These are phyloP conservation scores for Wickerhamomyces sp. DNA, from an alignment of 1,139 yeast genomes.

Conservation along the genomic window DNA sequence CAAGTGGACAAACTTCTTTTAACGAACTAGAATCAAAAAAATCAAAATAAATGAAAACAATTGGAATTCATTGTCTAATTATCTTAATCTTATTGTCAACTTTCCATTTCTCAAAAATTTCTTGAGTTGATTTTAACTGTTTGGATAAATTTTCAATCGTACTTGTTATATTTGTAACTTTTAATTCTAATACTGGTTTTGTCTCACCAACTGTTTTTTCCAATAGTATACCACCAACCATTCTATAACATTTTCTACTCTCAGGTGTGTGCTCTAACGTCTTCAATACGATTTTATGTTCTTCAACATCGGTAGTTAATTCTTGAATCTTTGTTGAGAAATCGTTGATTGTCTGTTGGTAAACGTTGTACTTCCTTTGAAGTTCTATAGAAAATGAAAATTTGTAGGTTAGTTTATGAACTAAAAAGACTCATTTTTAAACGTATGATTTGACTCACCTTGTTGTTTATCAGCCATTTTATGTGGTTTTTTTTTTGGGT, in stretches of 20 bases:
- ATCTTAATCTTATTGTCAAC: conserved; percentile 61
- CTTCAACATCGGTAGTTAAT: conserved; percentile 44
- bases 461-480: too few species aligned
- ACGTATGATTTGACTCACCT: too few species aligned
- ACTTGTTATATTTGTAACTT: conserved; percentile 39
- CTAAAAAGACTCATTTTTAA: neutral
- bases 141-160: conserved; percentile 41
- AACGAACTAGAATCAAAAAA: conserved; percentile 2
- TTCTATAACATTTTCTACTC: conserved; percentile 78
- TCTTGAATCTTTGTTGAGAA: conserved; percentile 52
- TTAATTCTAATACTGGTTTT: conserved; percentile 57
- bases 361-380: conserved; percentile 36
- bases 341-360: conserved; percentile 54
- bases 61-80: conserved; percentile 32
- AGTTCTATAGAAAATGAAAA: conserved; percentile 4
- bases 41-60: neutral
- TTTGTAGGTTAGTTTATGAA: conserved; percentile 3
- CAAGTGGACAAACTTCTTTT: conserved; percentile 15
- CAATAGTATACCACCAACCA: conserved; percentile 91
- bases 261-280: conserved; percentile 48
- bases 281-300: conserved; percentile 47
- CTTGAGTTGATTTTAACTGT: conserved; percentile 41
- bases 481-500: too few species aligned
- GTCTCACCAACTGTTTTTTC: conserved; percentile 80
- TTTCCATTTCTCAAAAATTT: conserved; percentile 64